Evolutionary conservation across 129 eudicot species (phyloP).

Genomic region (Erigeron canadensis): DNA sequence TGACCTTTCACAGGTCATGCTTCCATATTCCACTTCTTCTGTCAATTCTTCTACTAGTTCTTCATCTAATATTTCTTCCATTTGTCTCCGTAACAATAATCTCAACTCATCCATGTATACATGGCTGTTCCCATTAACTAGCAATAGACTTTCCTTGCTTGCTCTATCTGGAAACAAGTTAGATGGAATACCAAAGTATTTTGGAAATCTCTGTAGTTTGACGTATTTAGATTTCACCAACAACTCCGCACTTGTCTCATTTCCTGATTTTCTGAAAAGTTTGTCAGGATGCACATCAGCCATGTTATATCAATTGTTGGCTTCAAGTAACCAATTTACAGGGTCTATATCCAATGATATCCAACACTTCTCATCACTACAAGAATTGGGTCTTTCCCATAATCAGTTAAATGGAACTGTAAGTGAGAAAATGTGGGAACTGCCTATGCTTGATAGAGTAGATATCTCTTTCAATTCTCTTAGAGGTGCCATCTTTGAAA

Average conservation of each 20-base stretch:
- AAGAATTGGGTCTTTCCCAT: background rate
- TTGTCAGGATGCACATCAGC: constrained; percentile 8
- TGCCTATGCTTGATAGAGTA: background rate
- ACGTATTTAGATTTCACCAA: background rate
- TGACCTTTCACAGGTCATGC: background rate
- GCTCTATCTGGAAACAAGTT: background rate
- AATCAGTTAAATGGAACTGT: background rate
- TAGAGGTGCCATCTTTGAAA: background rate
- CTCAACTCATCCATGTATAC: constrained; percentile 20
- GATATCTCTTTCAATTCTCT: background rate
- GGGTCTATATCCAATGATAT: background rate
- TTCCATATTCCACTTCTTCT: background rate
- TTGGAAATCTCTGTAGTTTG: constrained; percentile 10
- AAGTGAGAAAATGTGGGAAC: constrained; percentile 18
- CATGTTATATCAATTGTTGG: background rate
- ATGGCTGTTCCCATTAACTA: constrained; percentile 14
- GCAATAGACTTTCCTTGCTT: background rate
- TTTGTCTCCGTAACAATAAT: background rate
- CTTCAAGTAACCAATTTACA: background rate
- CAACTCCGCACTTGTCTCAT: background rate
- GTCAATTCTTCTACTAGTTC: background rate
- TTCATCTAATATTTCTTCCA: background rate
- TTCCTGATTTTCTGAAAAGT: background rate
- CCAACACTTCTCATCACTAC: constrained; percentile 8
- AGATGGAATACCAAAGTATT: background rate